Percentiles rank a stretch among this genome's conserved stretches.
phyloP scores from a whole-genome alignment of 768 basidiomycete genomes.

The Inosperma sp. region DNA sequence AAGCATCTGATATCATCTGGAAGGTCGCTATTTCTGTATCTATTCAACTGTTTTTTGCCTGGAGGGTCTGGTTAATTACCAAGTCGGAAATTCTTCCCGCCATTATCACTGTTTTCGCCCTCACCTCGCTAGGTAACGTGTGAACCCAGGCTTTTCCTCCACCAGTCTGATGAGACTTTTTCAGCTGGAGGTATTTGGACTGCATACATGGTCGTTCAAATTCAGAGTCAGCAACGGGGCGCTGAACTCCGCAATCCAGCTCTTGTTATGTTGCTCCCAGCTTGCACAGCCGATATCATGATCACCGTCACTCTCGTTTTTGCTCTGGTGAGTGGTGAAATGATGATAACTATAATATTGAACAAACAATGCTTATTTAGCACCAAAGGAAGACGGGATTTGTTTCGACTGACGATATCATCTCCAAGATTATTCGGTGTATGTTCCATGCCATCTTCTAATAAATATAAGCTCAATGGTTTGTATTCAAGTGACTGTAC shows the following conservation, averaged over 20 bases:
- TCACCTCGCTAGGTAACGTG: slow-evolving; percentile 36
- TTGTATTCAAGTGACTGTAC: no score
- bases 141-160: no score
- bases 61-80: slow-evolving; percentile 40
- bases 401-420: no score
- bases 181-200: slow-evolving; percentile 42
- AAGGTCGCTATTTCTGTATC: slow-evolving; percentile 43
- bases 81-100: slow-evolving; percentile 33
- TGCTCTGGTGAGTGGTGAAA: no score
- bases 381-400: no score
- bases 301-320: no score
- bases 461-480: no score
- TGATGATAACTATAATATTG: no score
- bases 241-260: slow-evolving; percentile 42
- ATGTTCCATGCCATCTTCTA: no score
- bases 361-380: no score
- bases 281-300: slow-evolving; percentile 38
- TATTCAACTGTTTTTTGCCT: slow-evolving; percentile 45
- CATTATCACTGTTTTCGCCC: slow-evolving; percentile 30
- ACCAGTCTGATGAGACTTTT: neutral
- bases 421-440: no score
- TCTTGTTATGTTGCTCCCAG: slow-evolving; percentile 41
- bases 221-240: slow-evolving; percentile 36
- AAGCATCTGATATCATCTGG: neutral
- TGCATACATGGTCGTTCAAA: slow-evolving; percentile 28